Base-by-base conservation (phyloP, 768 basidiomycete species). In the Melanogaster broomeanus region DNA sequence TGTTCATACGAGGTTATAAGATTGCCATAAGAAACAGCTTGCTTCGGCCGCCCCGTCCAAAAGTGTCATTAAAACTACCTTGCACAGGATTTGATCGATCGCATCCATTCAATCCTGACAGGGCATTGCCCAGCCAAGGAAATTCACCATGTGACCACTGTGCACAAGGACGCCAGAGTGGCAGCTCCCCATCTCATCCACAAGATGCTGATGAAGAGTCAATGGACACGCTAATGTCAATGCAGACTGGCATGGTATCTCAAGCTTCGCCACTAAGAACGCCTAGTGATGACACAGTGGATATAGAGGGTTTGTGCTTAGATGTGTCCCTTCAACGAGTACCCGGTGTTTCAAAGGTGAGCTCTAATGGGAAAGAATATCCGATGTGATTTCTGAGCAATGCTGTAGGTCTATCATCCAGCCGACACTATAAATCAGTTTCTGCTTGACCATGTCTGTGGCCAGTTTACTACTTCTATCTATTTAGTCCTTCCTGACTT, bases 1-100 rank as follows among this genome's bases (percentile, higher is more conserved):
- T 69, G 19, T 66, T 70, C 33, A 58, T 70, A 21, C 61, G 60
- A 8, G 69, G 69, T 7, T 69, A 67, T 55, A 70, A 66, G 53
- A 53, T 65, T 38, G 60, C 60, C n/a, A 16, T 61, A 18, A 45
- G 65, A 41, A 54, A 13, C 31, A 47, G 35, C 56, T 48, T 41
- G 57, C 6, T 31, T 12, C 10, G n/a, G 11, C 51, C 16, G 46
- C 55, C 45, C 47, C 53, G 35, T 48, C 40, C 31, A 53, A 33
- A 37, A 41, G 41, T 40, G 16, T 12, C n/a, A 8, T 53, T 49
- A 6, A 18, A 12, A 24, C 6, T 46, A 10, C 57, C 49, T 28
- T 12, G 12, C n/a, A 35, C 18, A 18, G 47, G 41, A 37, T n/a
- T n/a, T n/a, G n/a, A 19, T n/a, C 28, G 60, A 63, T 58, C 55